Evolutionary conservation across 73 alveolate species (phyloP).

Genomic region (Paramecium tetraurelia): DNA sequence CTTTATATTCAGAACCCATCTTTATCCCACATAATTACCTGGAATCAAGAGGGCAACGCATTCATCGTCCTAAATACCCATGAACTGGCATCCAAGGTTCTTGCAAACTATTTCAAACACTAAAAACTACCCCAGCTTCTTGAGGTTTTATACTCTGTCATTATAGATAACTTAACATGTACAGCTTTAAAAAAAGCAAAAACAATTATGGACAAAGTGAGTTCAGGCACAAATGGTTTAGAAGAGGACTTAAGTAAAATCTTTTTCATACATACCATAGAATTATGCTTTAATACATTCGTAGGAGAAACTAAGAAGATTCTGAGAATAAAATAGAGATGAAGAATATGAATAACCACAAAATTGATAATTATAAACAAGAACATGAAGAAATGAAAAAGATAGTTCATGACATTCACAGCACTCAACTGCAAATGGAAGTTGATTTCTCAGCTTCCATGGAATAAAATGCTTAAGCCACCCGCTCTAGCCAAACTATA

Average conservation of each 20-base stretch:
- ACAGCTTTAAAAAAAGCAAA: slow-evolving; percentile 52
- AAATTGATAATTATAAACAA: neutral
- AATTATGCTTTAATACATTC: slow-evolving; percentile 37
- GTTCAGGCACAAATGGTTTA: slow-evolving; percentile 31
- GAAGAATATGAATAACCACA: neutral
- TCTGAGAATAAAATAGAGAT: slow-evolving; percentile 20
- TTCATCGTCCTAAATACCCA: neutral
- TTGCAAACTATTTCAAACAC: slow-evolving; percentile 47
- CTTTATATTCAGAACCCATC: neutral
- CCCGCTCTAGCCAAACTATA: neutral
- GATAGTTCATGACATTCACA: neutral
- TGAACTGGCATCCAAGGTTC: neutral
- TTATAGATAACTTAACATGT: slow-evolving; percentile 26
- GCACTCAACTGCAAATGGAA: neutral
- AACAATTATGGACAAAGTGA: slow-evolving; percentile 34
- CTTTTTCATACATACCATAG: neutral
- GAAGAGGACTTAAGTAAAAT: slow-evolving; percentile 14
- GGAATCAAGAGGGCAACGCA: slow-evolving; percentile 44
- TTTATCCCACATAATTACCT: neutral
- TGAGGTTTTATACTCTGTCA: neutral
- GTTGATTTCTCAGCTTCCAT: neutral
- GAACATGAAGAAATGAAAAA: slow-evolving; percentile 33
- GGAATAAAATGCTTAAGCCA: neutral
- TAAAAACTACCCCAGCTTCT: slow-evolving; percentile 46
- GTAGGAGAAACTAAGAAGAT: slow-evolving; percentile 34